Conservation (phyloP, 1,284 basidiomycete species). For the Fomitopsis palustris region DNA sequence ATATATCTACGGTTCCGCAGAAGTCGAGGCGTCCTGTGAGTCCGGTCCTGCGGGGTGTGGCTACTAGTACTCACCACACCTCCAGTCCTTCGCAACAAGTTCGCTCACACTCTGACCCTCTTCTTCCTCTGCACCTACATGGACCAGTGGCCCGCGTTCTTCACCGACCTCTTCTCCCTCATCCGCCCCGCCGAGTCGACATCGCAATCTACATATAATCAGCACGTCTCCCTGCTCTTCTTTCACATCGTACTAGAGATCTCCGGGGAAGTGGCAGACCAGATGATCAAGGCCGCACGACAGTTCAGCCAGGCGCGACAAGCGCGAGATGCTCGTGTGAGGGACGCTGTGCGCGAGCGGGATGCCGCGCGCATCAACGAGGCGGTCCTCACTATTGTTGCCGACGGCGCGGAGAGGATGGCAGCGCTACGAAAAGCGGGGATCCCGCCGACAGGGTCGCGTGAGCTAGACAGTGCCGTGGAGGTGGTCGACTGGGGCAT, state of each 20-base stretch:
- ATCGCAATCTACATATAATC: slow-evolving; percentile 62
- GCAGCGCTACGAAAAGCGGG: slow-evolving; percentile 48
- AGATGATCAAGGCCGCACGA: slow-evolving; percentile 83
- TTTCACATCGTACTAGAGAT: slow-evolving; percentile 89
- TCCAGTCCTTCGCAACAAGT: slow-evolving; percentile 91
- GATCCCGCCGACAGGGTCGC: slow-evolving; percentile 33
- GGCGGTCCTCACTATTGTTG: slow-evolving; percentile 81
- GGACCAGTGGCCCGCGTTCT: slow-evolving; percentile 80
- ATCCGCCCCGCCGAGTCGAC: slow-evolving; percentile 59
- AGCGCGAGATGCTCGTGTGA: slow-evolving; percentile 75
- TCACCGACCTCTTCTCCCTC: slow-evolving; percentile 74
- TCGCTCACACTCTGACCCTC: slow-evolving; percentile 94
- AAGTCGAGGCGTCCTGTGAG: slow-evolving; percentile 72
- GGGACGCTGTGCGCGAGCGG: slow-evolving; percentile 87
- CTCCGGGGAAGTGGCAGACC: slow-evolving; percentile 89
- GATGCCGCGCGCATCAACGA: slow-evolving; percentile 89
- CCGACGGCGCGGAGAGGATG: slow-evolving; percentile 69
- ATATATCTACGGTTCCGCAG: slow-evolving; percentile 74
- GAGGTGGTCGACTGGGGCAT: slow-evolving; percentile 90
- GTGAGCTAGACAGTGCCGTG: slow-evolving; percentile 57
- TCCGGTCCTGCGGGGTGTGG: slow-evolving; percentile 11
- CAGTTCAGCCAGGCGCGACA: slow-evolving; percentile 68
- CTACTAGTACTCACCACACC: slow-evolving; percentile 4
- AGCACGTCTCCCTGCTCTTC: slow-evolving; percentile 80
- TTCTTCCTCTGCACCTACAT: slow-evolving; percentile 92